Base-by-base conservation (phyloP, 169 alveolate genomes). In the Perkinsus chesapeaki region DNA sequence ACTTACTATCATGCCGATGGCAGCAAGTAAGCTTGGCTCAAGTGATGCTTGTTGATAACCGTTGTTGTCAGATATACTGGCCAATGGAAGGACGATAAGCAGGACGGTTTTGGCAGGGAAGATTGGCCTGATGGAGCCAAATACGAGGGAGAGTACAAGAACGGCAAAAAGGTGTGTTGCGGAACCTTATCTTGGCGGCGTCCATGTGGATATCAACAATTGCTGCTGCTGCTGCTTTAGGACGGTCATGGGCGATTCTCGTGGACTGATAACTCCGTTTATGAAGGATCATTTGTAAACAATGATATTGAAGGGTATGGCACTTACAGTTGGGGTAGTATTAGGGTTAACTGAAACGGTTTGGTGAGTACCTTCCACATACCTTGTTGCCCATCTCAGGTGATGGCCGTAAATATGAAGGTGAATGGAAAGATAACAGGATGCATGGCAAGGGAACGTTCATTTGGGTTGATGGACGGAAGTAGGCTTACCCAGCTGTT, bases 101-200 rank as follows among this genome's bases (percentile, higher is more conserved):
- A 97, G 93, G 96, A 97, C 94, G 99, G 99, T 12, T 95, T 96
- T 91, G 99, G 99, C 34, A 92, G 94, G 0, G 98, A 98, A 94
- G 94, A 93, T 0, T 97, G 99, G 99, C 97, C 97, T 20, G 99
- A 98, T 93, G 99, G 99, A 16, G 97, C 99, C 47, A 95, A 94
- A 92, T 98, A 97, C 94, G 94, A 97, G 38, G 99, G 99, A 23
- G 94, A 94, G 91, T 98, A 96, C 94, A 96, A 92, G 48, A 47
- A 60, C 73, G 95, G 93, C 23, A 73, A 39, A 60, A 91, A 91
- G 90, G 60, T 38, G 23, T 93, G 93, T 0, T 31, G 43, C 27
- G 92, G 92, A 34, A 60, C 73, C 47, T 91, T 48, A 39, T 34
- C 73, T 39, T 39, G 47, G 73, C 12, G 48, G 73, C 27, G 34